These are phyloP conservation scores for Luzula sylvatica DNA, from an alignment of 176 grass and related monocot genomes.

Conservation along the genomic window DNA sequence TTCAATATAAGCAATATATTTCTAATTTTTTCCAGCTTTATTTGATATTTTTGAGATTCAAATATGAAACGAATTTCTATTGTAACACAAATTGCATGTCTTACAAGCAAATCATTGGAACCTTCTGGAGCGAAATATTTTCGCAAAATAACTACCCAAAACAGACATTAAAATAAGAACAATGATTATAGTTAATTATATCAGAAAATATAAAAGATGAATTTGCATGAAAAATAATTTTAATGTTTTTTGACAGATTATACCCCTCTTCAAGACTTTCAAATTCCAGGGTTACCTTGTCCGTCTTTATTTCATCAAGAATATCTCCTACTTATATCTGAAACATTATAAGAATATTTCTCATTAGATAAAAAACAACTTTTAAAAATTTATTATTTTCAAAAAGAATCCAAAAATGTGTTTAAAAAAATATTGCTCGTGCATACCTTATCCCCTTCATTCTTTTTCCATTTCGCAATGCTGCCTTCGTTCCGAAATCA, in stretches of 20 bases:
- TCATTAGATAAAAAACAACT: not conserved
- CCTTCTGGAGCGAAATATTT: slow-evolving; percentile 95
- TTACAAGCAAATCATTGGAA: slow-evolving; percentile 91
- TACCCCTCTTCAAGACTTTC: slow-evolving; percentile 98
- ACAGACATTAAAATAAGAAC: not conserved
- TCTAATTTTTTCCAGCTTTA: too few relatives aligned
- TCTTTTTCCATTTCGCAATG: slow-evolving; percentile 88
- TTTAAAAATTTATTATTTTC: not conserved
- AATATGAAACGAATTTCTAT: slow-evolving; percentile 30
- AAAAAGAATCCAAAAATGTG: not conserved
- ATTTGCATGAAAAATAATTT: not conserved
- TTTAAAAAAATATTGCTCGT: not conserved
- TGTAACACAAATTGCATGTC: slow-evolving; percentile 84
- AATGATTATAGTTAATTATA: too few relatives aligned
- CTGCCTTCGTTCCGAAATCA: slow-evolving; percentile 88
- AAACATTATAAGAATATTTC: slow-evolving; percentile 19
- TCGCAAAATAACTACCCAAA: slow-evolving; percentile 69
- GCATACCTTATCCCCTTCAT: slow-evolving; percentile 88
- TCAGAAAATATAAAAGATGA: not conserved
- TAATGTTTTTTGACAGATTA: slow-evolving; percentile 5
- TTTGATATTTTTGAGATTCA: too few relatives aligned
- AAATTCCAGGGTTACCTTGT: slow-evolving; percentile 94
- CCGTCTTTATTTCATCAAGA: slow-evolving; percentile 93
- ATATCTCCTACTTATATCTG: slow-evolving; percentile 95
- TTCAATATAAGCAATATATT: slow-evolving; percentile 17